These are phyloP conservation scores for Trametes versicolor DNA, from an alignment of 1,284 basidiomycete species.

Conservation along the genomic window DNA sequence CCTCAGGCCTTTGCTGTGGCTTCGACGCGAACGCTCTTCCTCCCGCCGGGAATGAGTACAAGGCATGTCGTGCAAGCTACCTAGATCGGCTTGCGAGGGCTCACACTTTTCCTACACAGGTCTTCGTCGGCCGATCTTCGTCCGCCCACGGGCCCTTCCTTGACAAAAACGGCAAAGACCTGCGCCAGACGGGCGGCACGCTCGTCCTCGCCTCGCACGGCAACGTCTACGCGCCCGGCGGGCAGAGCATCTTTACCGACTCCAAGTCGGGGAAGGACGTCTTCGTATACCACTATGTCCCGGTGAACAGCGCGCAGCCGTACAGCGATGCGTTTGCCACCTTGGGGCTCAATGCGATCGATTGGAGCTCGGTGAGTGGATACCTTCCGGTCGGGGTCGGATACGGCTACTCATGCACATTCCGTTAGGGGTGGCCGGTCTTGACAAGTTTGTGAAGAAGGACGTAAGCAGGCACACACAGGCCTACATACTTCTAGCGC, in stretches of 20 bases:
- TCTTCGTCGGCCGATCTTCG: conserved; percentile 45
- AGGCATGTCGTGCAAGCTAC: conserved; percentile 9
- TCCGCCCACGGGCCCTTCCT: conserved; percentile 45
- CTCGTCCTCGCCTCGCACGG: conserved; percentile 47
- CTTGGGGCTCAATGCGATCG: conserved; percentile 34
- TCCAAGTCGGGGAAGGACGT: conserved; percentile 32
- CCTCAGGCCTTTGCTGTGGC: conserved; percentile 28
- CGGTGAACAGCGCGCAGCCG: conserved; percentile 26
- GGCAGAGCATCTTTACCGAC: conserved; percentile 35
- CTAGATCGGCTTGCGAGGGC: background rate
- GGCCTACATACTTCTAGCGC: background rate
- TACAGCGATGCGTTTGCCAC: conserved; percentile 32
- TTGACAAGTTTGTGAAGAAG: conserved; percentile 21
- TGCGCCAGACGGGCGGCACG: conserved; percentile 43
- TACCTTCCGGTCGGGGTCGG: background rate
- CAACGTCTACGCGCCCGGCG: conserved; percentile 40
- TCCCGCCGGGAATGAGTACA: conserved; percentile 42
- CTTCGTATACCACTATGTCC: conserved; percentile 37
- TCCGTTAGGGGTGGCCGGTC: conserved; percentile 29
- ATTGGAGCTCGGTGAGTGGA: conserved; percentile 36
- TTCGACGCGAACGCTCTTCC: conserved; percentile 35
- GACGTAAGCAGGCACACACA: background rate
- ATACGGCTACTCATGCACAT: background rate
- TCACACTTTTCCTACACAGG: conserved; percentile 12
- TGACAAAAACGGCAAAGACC: conserved; percentile 38